These are phyloP conservation scores for Zea luxurians DNA, from an alignment of 176 grass and related monocot species.

Conservation along the genomic window DNA sequence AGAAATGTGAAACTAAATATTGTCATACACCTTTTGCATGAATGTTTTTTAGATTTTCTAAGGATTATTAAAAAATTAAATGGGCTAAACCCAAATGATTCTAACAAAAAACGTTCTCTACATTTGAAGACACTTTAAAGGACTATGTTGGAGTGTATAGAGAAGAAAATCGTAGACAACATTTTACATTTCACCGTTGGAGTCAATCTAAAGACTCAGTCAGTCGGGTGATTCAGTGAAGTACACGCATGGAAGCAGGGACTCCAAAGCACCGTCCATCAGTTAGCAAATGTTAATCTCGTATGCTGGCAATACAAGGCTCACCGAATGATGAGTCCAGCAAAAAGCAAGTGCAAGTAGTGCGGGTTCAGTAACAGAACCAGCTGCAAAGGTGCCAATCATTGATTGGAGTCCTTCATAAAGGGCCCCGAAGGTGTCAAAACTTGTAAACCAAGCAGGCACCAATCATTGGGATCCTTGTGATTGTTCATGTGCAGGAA, in stretches of 20 bases:
- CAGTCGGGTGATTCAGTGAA: too few species aligned
- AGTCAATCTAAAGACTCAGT: too few species aligned
- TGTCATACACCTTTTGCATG: too few species aligned
- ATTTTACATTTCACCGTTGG: too few species aligned
- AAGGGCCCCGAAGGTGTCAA: slow-evolving; percentile 25
- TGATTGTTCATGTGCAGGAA: slow-evolving; percentile 39
- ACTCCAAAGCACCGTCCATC: neutral
- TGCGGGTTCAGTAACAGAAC: slow-evolving; percentile 16
- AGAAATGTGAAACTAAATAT: too few species aligned
- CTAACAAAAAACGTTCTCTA: too few species aligned
- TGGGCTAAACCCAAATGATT: too few species aligned
- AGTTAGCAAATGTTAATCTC: neutral
- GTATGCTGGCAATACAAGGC: slow-evolving; percentile 6
- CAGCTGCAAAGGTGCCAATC: slow-evolving; percentile 23
- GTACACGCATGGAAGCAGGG: neutral
- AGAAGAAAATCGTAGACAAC: too few species aligned
- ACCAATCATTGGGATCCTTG: slow-evolving; percentile 35
- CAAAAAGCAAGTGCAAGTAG: neutral
- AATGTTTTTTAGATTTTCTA: too few species aligned
- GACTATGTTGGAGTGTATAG: too few species aligned
- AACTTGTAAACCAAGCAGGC: slow-evolving; percentile 47
- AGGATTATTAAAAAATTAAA: too few species aligned
- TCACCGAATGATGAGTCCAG: neutral
- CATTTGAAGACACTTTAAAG: too few species aligned
- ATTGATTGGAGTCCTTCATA: slow-evolving; percentile 19